Evolutionary conservation across 2,329 filamentous ascomycete genomes (phyloP).

Genomic region (Penicillium polonicum): DNA sequence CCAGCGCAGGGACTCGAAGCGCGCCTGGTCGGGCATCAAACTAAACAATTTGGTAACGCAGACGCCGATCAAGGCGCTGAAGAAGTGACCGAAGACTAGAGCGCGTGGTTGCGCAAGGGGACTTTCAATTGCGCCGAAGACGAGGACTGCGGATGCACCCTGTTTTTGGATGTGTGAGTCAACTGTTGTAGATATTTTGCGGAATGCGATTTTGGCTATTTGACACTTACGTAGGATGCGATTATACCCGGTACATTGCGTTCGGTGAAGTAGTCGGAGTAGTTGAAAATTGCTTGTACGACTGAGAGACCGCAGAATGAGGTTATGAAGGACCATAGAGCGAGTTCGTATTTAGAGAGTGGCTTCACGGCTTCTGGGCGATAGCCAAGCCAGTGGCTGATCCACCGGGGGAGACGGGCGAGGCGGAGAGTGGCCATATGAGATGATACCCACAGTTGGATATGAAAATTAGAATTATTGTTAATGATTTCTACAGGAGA

Average conservation of each 20-base stretch:
- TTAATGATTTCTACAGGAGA: background rate
- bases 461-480: background rate
- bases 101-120: conserved; percentile 35
- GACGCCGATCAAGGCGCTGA: conserved; percentile 32
- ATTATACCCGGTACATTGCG: conserved; percentile 30
- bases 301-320: conserved; percentile 29
- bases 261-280: conserved; percentile 26
- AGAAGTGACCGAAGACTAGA: conserved; percentile 36
- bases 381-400: conserved; percentile 33
- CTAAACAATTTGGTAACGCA: conserved; percentile 35
- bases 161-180: conserved; percentile 4
- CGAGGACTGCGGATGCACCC: conserved; percentile 36
- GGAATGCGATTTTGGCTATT: background rate
- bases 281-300: conserved; percentile 28
- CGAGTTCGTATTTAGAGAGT: conserved; percentile 23
- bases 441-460: background rate
- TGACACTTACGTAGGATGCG: conserved; percentile 27
- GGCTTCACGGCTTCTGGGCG: conserved; percentile 24
- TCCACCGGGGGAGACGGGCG: conserved; percentile 26
- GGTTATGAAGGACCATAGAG: conserved; percentile 29
- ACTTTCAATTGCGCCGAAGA: conserved; percentile 34
- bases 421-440: conserved; percentile 23
- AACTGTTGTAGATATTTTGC: background rate
- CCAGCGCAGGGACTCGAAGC: conserved; percentile 31
- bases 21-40: conserved; percentile 32